Percentiles rank a stretch among this genome's conserved stretches.
These are phyloP conservation scores for Rhodofomes roseus DNA, from an alignment of 1,284 basidiomycete genomes.

Conservation along the genomic window DNA sequence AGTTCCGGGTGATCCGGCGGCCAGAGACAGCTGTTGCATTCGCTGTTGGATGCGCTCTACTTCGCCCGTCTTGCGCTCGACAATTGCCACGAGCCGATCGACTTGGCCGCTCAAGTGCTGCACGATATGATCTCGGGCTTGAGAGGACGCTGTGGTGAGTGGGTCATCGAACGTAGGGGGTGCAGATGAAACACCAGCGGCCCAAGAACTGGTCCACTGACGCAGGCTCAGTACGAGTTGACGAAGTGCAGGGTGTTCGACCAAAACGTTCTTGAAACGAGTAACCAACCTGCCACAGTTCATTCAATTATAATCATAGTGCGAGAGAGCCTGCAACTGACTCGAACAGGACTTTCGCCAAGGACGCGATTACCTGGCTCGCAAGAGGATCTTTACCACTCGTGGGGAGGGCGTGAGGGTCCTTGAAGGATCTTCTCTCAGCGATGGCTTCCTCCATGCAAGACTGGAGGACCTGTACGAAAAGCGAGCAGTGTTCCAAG, in stretches of 20 bases:
- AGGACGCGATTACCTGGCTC: slow-evolving; percentile 3
- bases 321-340: neutral
- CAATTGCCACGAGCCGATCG: slow-evolving; percentile 41
- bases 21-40: slow-evolving; percentile 30
- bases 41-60: slow-evolving; percentile 19
- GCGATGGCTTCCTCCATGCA: slow-evolving; percentile 42
- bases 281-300: slow-evolving; percentile 43
- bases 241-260: slow-evolving; percentile 42
- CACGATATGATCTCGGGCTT: slow-evolving; percentile 35
- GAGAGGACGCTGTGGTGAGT: slow-evolving; percentile 19
- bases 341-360: slow-evolving; percentile 6
- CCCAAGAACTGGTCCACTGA: slow-evolving; percentile 47
- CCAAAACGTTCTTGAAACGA: slow-evolving; percentile 54
- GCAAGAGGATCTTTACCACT: neutral
- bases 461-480: slow-evolving; percentile 36
- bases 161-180: slow-evolving; percentile 37
- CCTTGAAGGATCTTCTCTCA: slow-evolving; percentile 18
- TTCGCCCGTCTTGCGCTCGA: slow-evolving; percentile 34
- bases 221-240: slow-evolving; percentile 39
- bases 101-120: slow-evolving; percentile 37
- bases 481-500: slow-evolving; percentile 42
- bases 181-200: slow-evolving; percentile 30
- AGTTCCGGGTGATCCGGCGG: neutral
- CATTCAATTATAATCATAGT: neutral
- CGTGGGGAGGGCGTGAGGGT: slow-evolving; percentile 34